Conservation (phyloP, 169 alveolate genomes). For the Cryptosporidium ubiquitum region DNA sequence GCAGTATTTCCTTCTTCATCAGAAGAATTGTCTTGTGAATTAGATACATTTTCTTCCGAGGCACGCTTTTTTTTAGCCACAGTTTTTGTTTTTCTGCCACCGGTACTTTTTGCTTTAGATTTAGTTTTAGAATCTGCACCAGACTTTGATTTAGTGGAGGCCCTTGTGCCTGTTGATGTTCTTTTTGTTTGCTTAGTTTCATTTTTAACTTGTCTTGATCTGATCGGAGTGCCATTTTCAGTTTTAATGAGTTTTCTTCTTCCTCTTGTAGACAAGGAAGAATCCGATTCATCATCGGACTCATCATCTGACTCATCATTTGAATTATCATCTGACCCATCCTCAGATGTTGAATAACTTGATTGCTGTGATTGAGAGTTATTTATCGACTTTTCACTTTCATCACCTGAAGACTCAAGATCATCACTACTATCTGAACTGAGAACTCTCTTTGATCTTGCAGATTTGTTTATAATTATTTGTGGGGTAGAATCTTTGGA, state of each 20-base stretch:
- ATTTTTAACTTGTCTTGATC: neutral
- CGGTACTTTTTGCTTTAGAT: neutral
- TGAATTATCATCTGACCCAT: neutral
- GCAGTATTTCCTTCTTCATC: conserved; percentile 52
- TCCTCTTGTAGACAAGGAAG: conserved; percentile 10
- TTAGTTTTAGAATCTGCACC: neutral
- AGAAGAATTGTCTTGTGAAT: conserved; percentile 23
- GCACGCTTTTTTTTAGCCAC: neutral
- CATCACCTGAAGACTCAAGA: neutral
- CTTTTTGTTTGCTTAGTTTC: conserved; percentile 6
- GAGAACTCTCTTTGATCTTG: conserved; percentile 59
- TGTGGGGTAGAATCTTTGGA: conserved; percentile 71
- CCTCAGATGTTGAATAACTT: conserved; percentile 13
- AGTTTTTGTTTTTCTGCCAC: neutral
- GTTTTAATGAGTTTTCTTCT: conserved; percentile 2
- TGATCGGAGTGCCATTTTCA: conserved; percentile 2
- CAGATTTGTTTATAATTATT: conserved; percentile 26
- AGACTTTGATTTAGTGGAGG: neutral
- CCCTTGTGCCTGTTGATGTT: neutral
- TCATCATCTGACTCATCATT: neutral
- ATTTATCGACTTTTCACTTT: neutral
- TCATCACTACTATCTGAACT: conserved; percentile 38
- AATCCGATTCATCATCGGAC: neutral
- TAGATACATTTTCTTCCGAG: neutral
- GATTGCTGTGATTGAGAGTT: neutral